phyloP scores from a whole-genome alignment of 2,329 filamentous ascomycete genomes.

The Pseudofabraea citricarpa region DNA sequence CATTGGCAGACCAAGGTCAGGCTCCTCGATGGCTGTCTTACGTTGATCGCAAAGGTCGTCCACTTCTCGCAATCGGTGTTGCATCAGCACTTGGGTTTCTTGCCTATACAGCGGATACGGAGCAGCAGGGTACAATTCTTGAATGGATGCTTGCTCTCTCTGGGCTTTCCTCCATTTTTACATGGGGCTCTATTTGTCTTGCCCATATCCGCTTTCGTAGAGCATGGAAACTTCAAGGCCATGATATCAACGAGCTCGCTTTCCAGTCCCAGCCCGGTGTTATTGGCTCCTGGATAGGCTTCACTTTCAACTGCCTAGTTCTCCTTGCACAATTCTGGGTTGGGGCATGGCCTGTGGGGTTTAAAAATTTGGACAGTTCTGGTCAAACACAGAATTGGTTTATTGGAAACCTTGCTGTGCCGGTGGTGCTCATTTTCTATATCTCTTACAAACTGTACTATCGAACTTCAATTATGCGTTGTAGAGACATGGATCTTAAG shows the following conservation, averaged over 20 bases:
- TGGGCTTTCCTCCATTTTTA: slow-evolving; percentile 70
- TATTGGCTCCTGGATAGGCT: slow-evolving; percentile 73
- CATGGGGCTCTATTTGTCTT: slow-evolving; percentile 82
- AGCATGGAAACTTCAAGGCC: slow-evolving; percentile 69
- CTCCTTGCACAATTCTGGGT: slow-evolving; percentile 86
- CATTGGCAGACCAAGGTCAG: slow-evolving; percentile 82
- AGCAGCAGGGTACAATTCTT: slow-evolving; percentile 53
- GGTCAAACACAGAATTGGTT: slow-evolving; percentile 65
- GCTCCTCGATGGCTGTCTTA: slow-evolving; percentile 74
- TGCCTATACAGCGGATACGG: slow-evolving; percentile 68
- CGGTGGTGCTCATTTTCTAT: slow-evolving; percentile 65
- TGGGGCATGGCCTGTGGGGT: slow-evolving; percentile 70
- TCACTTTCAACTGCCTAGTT: slow-evolving; percentile 70
- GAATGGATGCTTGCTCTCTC: slow-evolving; percentile 76
- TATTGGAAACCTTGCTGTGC: slow-evolving; percentile 63
- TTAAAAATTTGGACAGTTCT: slow-evolving; percentile 35
- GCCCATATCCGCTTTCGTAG: slow-evolving; percentile 86
- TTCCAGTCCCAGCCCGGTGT: slow-evolving; percentile 78
- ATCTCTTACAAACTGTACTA: slow-evolving; percentile 71
- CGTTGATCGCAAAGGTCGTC: slow-evolving; percentile 78
- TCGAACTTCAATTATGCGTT: slow-evolving; percentile 60
- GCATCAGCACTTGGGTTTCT: slow-evolving; percentile 68
- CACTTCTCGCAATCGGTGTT: slow-evolving; percentile 65
- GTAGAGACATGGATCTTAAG: slow-evolving; percentile 77
- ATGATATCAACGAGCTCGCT: slow-evolving; percentile 70